These are phyloP conservation scores for Colletotrichum sp. DNA, from an alignment of 2,329 filamentous ascomycete species.

Conservation along the genomic window DNA sequence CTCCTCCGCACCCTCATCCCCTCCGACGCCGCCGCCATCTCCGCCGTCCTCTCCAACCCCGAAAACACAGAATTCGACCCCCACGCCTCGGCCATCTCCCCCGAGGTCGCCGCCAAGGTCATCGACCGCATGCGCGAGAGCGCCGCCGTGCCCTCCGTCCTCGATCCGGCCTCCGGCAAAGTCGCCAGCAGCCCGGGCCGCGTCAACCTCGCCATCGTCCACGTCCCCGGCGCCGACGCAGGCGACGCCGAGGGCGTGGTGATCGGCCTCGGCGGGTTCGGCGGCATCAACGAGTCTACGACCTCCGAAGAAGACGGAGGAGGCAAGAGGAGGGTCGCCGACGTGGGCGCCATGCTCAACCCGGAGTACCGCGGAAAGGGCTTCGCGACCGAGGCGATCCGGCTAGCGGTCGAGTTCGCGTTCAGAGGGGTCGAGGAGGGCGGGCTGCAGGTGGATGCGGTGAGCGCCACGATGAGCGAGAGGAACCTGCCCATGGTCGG, in stretches of 20 bases:
- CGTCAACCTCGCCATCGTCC: conserved; percentile 28
- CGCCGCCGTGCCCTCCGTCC: conserved; percentile 26
- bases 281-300: conserved; percentile 28
- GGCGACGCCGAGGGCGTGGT: conserved; percentile 10
- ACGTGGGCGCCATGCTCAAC: conserved; percentile 31
- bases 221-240: not conserved
- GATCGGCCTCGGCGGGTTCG: conserved; percentile 32
- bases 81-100: conserved; percentile 17
- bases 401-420: conserved; percentile 28
- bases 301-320: conserved; percentile 1
- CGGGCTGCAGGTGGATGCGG: conserved; percentile 29
- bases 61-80: conserved; percentile 20
- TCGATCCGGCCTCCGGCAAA: conserved; percentile 11
- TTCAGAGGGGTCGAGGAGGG: conserved; percentile 24
- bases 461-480: conserved; percentile 27
- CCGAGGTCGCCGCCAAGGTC: conserved; percentile 14
- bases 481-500: conserved; percentile 27
- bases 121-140: conserved; percentile 27
- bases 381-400: conserved; percentile 28
- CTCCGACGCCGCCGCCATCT: conserved; percentile 23
- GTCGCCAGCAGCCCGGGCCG: conserved; percentile 25
- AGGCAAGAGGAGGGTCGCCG: conserved; percentile 24
- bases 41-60: conserved; percentile 28
- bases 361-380: conserved; percentile 25
- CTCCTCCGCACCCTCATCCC: conserved; percentile 26